A percentile compares a stretch with the other conserved stretches of the same genome.
phyloP scores from a whole-genome alignment of 768 basidiomycete species.

The Mycena crocata region DNA sequence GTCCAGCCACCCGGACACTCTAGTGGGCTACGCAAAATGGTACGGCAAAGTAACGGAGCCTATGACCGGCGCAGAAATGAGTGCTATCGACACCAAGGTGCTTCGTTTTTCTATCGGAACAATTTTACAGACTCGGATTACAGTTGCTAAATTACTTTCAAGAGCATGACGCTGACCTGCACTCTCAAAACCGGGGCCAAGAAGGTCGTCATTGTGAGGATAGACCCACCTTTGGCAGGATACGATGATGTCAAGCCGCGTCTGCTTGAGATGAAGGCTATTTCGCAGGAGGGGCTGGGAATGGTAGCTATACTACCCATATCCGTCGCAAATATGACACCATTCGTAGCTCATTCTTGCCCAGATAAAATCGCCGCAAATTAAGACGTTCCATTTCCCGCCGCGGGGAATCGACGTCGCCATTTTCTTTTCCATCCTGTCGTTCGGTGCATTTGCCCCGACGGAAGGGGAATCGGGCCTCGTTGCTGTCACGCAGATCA shows the following conservation, averaged over 20 bases:
- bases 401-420: neutral
- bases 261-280: constrained; percentile 81
- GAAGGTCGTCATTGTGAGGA: constrained; percentile 64
- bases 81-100: constrained; percentile 72
- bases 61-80: constrained; percentile 75
- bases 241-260: neutral
- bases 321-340: too few relatives aligned
- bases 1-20: constrained; percentile 84
- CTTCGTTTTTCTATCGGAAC: too few relatives aligned
- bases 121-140: too few relatives aligned
- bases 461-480: neutral
- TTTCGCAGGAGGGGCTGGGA: constrained; percentile 83
- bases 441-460: constrained; percentile 5
- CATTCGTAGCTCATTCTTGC: too few relatives aligned
- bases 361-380: neutral
- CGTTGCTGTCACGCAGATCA: neutral
- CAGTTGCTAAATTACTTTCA: too few relatives aligned
- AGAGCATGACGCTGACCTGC: constrained; percentile 82
- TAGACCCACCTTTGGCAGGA: constrained; percentile 78
- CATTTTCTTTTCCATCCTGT: neutral
- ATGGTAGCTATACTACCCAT: constrained; percentile 70
- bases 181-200: constrained; percentile 60
- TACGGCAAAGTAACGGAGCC: constrained; percentile 71
- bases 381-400: neutral
- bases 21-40: constrained; percentile 86